A percentile compares a stretch with the other conserved stretches of the same genome.
Evolutionary conservation across 257 asterid genomes (phyloP).

Genomic region (Voacanga thouarsii): DNA sequence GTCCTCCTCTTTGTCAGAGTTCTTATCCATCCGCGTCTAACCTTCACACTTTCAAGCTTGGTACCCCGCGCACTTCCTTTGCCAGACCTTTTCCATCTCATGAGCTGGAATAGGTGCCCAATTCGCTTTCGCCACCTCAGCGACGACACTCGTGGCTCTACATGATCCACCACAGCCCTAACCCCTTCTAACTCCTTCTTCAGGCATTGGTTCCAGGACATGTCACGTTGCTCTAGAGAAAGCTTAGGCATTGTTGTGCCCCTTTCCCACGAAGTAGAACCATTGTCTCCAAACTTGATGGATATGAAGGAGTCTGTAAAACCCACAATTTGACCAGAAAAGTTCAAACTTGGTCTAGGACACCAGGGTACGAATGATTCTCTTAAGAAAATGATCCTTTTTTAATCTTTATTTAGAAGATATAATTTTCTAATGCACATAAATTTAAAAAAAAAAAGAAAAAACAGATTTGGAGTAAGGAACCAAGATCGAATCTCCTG

Average conservation of each 20-base stretch:
- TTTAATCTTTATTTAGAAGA: too few species aligned
- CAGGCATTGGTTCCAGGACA: constrained; percentile 20
- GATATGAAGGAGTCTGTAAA: constrained; percentile 85
- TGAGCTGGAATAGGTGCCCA: constrained; percentile 73
- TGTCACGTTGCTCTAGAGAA: constrained; percentile 17
- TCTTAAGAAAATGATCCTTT: too few species aligned
- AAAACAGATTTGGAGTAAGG: too few species aligned
- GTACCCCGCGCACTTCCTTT: constrained; percentile 46
- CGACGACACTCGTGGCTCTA: constrained; percentile 36
- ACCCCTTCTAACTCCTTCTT: constrained; percentile 6
- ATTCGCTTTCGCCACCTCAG: constrained; percentile 80
- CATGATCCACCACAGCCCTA: constrained; percentile 48
- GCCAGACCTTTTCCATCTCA: constrained; percentile 59
- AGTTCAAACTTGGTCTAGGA: background rate
- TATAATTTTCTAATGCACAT: too few species aligned
- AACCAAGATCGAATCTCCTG: too few species aligned
- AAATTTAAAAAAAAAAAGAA: too few species aligned
- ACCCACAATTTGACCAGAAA: background rate
- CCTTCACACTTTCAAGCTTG: constrained; percentile 53
- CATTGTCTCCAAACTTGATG: constrained; percentile 79
- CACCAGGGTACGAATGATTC: too few species aligned
- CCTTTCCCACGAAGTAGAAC: constrained; percentile 39
- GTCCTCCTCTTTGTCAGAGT: constrained; percentile 54
- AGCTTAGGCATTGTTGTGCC: constrained; percentile 20
- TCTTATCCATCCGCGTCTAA: constrained; percentile 70